Evolutionary conservation across 345 rosid genomes (phyloP), one percentile per base, ranked within the genome.

Genomic region (Eucalyptus caleyi): DNA sequence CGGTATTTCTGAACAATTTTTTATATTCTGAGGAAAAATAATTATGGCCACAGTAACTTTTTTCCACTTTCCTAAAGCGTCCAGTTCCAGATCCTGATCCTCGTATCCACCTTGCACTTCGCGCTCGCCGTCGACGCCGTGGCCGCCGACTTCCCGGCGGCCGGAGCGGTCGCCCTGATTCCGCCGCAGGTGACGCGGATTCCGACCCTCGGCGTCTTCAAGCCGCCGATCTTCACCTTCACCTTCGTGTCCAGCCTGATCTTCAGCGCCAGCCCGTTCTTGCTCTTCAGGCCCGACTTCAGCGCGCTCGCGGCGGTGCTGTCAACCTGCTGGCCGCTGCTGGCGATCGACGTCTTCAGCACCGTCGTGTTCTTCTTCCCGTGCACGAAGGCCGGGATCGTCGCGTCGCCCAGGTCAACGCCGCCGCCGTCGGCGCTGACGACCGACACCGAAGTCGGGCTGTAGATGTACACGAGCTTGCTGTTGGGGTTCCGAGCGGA

Each of bases 21-120:
- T 40, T 6, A 40, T 77, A 77, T 40, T 23, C 83, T 40, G 47
- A 37, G 83, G 23, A 19, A 77, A 37, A 62, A 30, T 56, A 24
- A 24, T 6, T 21, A 19, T 6, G 30, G 24, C 47, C 47, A 21
- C 85, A 3, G 62, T 85, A 62, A 85, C 32, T 45, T 89, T 89
- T 89, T 34, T 3, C n/a, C 10, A 16, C 50, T 49, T 42, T 23
- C 16, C 86, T 89, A 89, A 4, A 93, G 32, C 77, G 91, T 92
- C 95, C 93, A 93, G 81, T 95, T 96, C 99, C 99, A 97, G 93
- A 97, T 94, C 97, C 95, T 97, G 92, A 96, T 82, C 90, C 95
- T 94, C 86, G 94, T 89, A 88, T 97, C 98, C 89, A 94, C 98
- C 95, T 96, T 94, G 92, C 99, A 97, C 81, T 94, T 94, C 9